phyloP scores from a whole-genome alignment of 148 eudicot genomes.

The Fallopia convolvulus region DNA sequence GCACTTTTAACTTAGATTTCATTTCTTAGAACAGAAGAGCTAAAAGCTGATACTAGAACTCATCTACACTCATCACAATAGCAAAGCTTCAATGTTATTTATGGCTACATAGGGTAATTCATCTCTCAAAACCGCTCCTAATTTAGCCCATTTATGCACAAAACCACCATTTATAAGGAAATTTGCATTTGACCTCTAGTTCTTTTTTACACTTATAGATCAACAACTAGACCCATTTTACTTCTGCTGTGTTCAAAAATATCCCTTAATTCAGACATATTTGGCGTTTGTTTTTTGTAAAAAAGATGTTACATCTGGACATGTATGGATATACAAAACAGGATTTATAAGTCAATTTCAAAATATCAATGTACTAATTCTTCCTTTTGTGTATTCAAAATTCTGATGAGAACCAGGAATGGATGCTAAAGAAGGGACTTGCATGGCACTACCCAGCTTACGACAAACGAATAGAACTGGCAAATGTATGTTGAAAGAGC shows the following conservation, averaged over 20 bases:
- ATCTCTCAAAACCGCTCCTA: no score
- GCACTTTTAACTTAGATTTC: no score
- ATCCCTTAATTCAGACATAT: no score
- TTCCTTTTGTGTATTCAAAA: background rate
- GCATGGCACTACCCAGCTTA: slow-evolving; percentile 94
- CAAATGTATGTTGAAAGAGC: slow-evolving; percentile 48
- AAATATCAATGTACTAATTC: background rate
- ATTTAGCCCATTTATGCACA: background rate
- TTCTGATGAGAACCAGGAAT: slow-evolving; percentile 34
- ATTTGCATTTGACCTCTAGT: background rate
- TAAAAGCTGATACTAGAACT: background rate
- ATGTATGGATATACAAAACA: background rate
- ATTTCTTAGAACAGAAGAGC: background rate
- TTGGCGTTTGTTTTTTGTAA: no score
- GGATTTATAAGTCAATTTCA: background rate
- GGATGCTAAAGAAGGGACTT: slow-evolving; percentile 85
- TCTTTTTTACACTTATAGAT: no score
- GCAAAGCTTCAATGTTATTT: background rate
- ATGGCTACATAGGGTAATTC: background rate
- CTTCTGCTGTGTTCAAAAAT: no score
- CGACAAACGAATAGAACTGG: slow-evolving; percentile 63
- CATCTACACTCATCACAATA: background rate
- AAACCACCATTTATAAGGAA: background rate
- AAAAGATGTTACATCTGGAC: no score
- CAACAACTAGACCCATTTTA: no score